Evolutionary conservation across 2,329 filamentous ascomycete genomes (phyloP), one percentile per base, ranked within the genome.

Genomic region (Beauveria australis): DNA sequence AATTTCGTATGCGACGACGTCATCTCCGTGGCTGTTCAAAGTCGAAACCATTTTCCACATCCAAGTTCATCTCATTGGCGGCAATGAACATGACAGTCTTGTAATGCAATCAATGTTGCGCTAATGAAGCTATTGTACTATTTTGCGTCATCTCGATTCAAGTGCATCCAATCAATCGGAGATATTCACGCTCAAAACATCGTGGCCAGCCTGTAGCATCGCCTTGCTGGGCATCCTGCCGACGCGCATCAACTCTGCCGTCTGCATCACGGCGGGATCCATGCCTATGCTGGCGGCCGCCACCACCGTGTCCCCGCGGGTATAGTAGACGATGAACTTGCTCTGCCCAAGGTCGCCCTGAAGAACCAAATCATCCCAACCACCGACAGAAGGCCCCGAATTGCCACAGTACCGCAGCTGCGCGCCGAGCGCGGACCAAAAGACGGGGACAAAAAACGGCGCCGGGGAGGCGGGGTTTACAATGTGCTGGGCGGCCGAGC

Each of bases 351-450:
- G 84, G 66, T 89, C 83, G 14, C 93, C 93, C 55, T 89, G 83
- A 12, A 99, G 67, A 1, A 97, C 81, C 5, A 97, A 70, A 67
- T 95, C 92, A 70, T 99, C 94, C 78, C 85, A 97, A 0, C 93
- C 93, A 59, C 84, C 83, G 9, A 66, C 65, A 1, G 61, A 60
- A 6, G 61, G 61, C 0, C 64, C 67, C 0, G 92, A 91, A 76
- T 93, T 94, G 14, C 94, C 94, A 70, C 92, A 96, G 79, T 99
- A 99, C 51, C 94, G 85, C 68, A 99, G 75, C 76, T 99, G 94
- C 6, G 86, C 83, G 5, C 92, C 91, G 5, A 99, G 78, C 0
- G 94, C 94, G 1, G 91, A 96, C 94, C 94, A 99, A 79, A 99
- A 99, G 55, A 99, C 84, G 0, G 94, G 94, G 61, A 94, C 93